phyloP scores from a whole-genome alignment of 1,284 basidiomycete species.

The Meripilus lineatus region DNA sequence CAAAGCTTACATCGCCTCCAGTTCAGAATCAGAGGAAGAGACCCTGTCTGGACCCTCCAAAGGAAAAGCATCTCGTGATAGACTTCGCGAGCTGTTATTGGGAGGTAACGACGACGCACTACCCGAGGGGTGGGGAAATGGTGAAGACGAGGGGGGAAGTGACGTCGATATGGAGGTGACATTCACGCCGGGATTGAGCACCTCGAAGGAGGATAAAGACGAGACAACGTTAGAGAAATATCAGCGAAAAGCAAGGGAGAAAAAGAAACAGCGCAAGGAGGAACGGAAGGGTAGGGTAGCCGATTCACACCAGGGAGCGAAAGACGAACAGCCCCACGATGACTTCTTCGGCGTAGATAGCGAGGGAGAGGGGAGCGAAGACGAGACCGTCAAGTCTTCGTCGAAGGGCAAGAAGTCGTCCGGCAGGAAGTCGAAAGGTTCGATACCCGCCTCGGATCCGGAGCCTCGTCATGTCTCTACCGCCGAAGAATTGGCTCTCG shows the following conservation, averaged over 20 bases:
- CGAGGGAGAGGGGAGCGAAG: conserved; percentile 32
- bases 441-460: conserved; percentile 10
- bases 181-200: conserved; percentile 80
- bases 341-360: conserved; percentile 65
- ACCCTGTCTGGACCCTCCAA: conserved; percentile 19
- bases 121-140: conserved; percentile 78
- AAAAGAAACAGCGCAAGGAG: conserved; percentile 75
- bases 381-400: conserved; percentile 16
- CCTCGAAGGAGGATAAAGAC: conserved; percentile 48
- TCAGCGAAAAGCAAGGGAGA: conserved; percentile 84
- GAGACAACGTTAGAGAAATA: conserved; percentile 86
- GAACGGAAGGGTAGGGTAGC: conserved; percentile 41
- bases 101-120: conserved; percentile 56
- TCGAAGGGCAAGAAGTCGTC: conserved; percentile 26
- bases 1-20: conserved; percentile 77
- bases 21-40: conserved; percentile 41
- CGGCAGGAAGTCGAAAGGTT: conserved; percentile 11
- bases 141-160: conserved; percentile 34
- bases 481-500: conserved; percentile 59
- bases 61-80: conserved; percentile 46
- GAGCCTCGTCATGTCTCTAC: conserved; percentile 32
- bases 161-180: conserved; percentile 90
- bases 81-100: conserved; percentile 70
- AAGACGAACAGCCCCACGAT: conserved; percentile 37
- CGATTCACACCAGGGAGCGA: conserved; percentile 17